Evolutionary conservation across 176 grass and related monocot species (phyloP).

Genomic region (Phyllostachys edulis): DNA sequence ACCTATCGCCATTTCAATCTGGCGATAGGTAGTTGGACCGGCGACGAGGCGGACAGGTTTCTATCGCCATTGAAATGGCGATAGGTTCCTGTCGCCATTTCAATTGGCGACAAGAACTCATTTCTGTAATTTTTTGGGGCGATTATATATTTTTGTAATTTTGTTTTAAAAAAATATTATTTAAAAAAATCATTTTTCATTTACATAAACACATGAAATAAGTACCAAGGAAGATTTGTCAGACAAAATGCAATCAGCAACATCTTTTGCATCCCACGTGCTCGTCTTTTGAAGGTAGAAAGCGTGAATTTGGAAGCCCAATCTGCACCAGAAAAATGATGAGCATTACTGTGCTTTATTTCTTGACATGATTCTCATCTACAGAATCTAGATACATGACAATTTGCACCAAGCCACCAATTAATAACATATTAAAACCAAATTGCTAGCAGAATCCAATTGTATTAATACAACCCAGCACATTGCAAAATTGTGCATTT

Average conservation of each 20-base stretch:
- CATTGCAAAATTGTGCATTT: neutral
- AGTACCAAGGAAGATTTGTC: slow-evolving; percentile 85
- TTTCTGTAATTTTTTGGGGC: too few species aligned
- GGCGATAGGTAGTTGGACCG: too few species aligned
- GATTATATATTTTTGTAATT: too few species aligned
- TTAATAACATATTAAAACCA: neutral
- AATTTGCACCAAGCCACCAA: neutral
- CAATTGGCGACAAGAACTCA: too few species aligned
- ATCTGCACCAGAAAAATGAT: slow-evolving; percentile 51
- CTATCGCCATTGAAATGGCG: too few species aligned
- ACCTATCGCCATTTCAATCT: too few species aligned
- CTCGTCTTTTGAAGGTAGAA: slow-evolving; percentile 70
- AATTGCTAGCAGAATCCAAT: neutral
- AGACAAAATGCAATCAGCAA: slow-evolving; percentile 91
- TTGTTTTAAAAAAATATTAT: too few species aligned
- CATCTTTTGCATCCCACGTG: slow-evolving; percentile 81
- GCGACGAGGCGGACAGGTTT: too few species aligned
- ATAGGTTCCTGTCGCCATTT: too few species aligned
- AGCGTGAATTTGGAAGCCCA: slow-evolving; percentile 74
- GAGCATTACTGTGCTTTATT: neutral
- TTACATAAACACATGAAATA: slow-evolving; percentile 9
- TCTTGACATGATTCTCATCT: neutral
- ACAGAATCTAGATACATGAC: neutral
- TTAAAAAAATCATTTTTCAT: neutral
- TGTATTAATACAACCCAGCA: neutral